A percentile compares a stretch with the other conserved stretches of the same genome.
Evolutionary conservation across 2,329 filamentous ascomycete genomes (phyloP).

Genomic region (Cladorrhinum sp.): DNA sequence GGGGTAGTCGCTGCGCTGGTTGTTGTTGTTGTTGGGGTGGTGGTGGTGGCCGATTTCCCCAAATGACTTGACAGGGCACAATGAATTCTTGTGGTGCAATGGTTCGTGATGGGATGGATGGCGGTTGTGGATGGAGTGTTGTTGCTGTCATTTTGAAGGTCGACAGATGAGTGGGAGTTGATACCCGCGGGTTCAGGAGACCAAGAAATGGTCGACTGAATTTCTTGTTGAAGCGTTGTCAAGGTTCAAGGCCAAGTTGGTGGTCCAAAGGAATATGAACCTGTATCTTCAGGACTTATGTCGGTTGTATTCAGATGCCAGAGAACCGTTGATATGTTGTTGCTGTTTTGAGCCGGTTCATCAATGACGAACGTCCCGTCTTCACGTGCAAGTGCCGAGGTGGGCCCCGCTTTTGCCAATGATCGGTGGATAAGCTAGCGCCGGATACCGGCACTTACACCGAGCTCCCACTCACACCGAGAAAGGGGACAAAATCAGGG

Average conservation of each 20-base stretch:
- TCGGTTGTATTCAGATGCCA: not conserved
- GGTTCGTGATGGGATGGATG: not conserved
- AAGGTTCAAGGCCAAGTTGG: slow-evolving; percentile 8
- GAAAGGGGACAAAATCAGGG: not conserved
- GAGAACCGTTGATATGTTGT: not conserved
- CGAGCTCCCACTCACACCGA: slow-evolving; percentile 2
- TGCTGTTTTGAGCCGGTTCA: not conserved
- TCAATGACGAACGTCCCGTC: slow-evolving; percentile 14
- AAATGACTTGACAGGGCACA: slow-evolving; percentile 18
- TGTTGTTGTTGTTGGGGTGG: slow-evolving; percentile 31
- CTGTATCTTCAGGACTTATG: not conserved
- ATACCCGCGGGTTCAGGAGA: too few species aligned
- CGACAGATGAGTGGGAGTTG: not conserved
- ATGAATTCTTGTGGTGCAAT: slow-evolving; percentile 2
- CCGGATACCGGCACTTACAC: slow-evolving; percentile 4
- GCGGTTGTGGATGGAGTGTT: slow-evolving; percentile 9
- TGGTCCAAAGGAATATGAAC: not conserved
- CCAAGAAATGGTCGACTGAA: too few species aligned
- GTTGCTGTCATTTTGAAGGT: slow-evolving; percentile 15
- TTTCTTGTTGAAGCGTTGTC: too few species aligned
- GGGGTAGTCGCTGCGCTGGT: slow-evolving; percentile 18
- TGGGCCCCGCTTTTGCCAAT: slow-evolving; percentile 16
- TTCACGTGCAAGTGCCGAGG: slow-evolving; percentile 20
- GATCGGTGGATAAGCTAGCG: slow-evolving; percentile 5
- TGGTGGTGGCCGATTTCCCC: too few species aligned